These are phyloP conservation scores for Litchi chinensis DNA, from an alignment of 345 rosid species.

Conservation along the genomic window DNA sequence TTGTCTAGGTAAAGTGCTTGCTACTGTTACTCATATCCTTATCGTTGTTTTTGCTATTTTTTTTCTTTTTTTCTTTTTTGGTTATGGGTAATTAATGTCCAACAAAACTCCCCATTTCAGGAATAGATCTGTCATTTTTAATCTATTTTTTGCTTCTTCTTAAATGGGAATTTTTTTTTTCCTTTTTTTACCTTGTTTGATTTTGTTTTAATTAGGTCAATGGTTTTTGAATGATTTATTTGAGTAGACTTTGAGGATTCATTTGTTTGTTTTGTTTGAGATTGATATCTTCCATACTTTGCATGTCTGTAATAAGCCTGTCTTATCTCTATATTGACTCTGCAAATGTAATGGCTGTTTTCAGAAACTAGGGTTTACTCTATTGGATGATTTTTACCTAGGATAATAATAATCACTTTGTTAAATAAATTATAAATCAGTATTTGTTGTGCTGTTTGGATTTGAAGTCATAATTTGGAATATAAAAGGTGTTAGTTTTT, in stretches of 20 bases:
- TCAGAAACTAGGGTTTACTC: constrained; percentile 16
- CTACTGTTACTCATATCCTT: not conserved
- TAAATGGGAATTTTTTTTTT: not conserved
- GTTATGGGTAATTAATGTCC: not conserved
- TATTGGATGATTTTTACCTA: not conserved
- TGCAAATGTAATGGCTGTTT: not conserved
- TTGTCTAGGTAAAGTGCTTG: constrained; percentile 13
- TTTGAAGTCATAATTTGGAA: not conserved
- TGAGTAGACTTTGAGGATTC: constrained; percentile 5
- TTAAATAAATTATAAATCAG: not conserved
- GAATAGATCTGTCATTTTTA: not conserved
- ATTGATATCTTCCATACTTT: constrained; percentile 27
- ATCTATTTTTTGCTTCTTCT: not conserved
- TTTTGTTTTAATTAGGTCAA: not conserved
- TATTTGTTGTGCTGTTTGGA: not conserved
- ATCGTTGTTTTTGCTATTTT: not conserved
- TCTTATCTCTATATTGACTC: constrained; percentile 15
- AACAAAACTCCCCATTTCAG: not conserved
- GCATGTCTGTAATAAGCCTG: constrained; percentile 27
- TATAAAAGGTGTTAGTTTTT: not conserved
- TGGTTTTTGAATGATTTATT: not conserved
- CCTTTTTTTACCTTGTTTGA: not conserved
- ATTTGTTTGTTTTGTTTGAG: constrained; percentile 12
- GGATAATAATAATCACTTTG: not conserved
- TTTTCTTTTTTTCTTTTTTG: not conserved